Conservation (phyloP, 2,329 filamentous ascomycete genomes). For the Neoarthrinium moseri region DNA sequence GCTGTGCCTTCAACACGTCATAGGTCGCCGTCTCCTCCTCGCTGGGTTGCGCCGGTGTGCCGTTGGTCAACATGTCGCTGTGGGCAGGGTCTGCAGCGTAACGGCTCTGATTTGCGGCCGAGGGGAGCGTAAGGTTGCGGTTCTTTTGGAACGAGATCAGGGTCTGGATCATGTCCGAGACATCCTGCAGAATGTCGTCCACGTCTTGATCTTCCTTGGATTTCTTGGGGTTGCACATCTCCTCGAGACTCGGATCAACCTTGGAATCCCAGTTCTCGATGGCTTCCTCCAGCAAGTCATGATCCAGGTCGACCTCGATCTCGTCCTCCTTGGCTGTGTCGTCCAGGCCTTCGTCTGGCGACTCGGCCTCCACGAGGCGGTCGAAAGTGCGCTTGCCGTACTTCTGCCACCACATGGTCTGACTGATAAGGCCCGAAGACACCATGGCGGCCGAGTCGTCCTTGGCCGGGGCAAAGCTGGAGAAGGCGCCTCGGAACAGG, state of each 20-base stretch:
- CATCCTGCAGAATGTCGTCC: constrained; percentile 69
- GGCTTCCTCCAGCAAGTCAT: constrained; percentile 50
- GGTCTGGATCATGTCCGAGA: constrained; percentile 74
- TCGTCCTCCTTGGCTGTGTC: constrained; percentile 29
- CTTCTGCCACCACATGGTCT: constrained; percentile 73
- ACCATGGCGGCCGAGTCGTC: constrained; percentile 72
- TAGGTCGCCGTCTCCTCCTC: constrained; percentile 63
- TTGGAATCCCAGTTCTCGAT: constrained; percentile 60
- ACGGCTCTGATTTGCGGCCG: constrained; percentile 54
- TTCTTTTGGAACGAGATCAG: constrained; percentile 77
- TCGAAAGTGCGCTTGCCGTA: constrained; percentile 65
- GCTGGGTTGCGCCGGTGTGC: constrained; percentile 65
- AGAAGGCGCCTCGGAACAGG: constrained; percentile 75
- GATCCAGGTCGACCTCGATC: constrained; percentile 39
- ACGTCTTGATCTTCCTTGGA: constrained; percentile 57
- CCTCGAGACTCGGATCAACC: constrained; percentile 57
- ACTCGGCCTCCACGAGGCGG: constrained; percentile 57
- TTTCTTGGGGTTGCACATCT: constrained; percentile 49
- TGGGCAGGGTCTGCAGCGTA: constrained; percentile 61
- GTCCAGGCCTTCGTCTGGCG: constrained; percentile 31
- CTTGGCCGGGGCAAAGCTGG: constrained; percentile 73
- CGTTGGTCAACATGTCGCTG: constrained; percentile 66
- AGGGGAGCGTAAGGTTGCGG: constrained; percentile 68
- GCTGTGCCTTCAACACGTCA: constrained; percentile 71
- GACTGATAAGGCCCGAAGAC: constrained; percentile 64